Conservation (phyloP, 768 basidiomycete species). For the Agrocybe praecox region DNA sequence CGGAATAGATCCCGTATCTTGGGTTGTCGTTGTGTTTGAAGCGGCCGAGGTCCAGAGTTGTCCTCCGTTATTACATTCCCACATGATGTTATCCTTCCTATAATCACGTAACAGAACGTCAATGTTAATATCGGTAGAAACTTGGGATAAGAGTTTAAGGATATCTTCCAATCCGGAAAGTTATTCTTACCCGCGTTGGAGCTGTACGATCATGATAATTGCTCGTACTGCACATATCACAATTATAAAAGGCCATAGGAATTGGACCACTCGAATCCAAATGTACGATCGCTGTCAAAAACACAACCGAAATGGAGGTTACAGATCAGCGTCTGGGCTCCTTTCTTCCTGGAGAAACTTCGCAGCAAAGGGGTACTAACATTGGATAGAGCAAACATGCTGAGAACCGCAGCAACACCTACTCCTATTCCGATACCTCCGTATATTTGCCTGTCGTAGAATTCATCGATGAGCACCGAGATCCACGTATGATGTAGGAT, state of each 20-base stretch:
- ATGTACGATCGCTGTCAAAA: conserved; percentile 62
- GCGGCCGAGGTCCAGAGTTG: conserved; percentile 56
- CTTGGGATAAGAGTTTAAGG: neutral
- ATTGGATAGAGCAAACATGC: conserved; percentile 62
- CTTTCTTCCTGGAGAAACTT: conserved; percentile 19
- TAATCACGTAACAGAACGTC: conserved; percentile 13
- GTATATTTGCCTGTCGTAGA: conserved; percentile 58
- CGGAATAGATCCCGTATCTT: conserved; percentile 45
- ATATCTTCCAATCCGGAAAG: conserved; percentile 8
- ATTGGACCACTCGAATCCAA: conserved; percentile 64
- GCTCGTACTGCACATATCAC: conserved; percentile 64
- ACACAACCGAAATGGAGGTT: conserved; percentile 17
- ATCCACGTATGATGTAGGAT: neutral
- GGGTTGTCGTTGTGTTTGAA: conserved; percentile 38
- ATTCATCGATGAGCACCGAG: neutral
- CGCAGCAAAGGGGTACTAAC: conserved; percentile 39
- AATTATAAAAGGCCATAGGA: conserved; percentile 74
- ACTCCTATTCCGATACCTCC: conserved; percentile 65
- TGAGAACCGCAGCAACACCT: conserved; percentile 51
- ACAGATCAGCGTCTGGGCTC: conserved; percentile 15
- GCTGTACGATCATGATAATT: conserved; percentile 73
- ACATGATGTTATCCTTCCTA: conserved; percentile 68
- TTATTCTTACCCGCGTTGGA: conserved; percentile 59
- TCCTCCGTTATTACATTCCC: conserved; percentile 76
- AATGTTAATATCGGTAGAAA: conserved; percentile 17